Percentiles rank a stretch among this genome's conserved stretches.
Conservation (phyloP, 2,329 filamentous ascomycete species). For the Paecilomyces fulvus region DNA sequence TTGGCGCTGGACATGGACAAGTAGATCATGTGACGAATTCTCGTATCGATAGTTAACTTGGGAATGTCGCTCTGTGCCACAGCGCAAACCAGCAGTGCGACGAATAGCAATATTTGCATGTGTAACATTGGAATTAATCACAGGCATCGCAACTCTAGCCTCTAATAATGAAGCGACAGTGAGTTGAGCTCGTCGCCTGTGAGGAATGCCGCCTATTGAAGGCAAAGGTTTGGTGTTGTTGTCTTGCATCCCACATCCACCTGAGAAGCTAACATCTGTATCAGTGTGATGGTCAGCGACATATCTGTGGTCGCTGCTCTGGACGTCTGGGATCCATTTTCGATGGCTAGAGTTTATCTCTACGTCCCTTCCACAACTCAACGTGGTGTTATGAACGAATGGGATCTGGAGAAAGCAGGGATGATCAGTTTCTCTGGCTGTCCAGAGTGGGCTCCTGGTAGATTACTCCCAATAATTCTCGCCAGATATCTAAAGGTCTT, state of each 20-base stretch:
- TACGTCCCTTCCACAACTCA: not conserved
- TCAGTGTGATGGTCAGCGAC: constrained; percentile 21
- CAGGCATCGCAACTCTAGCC: not conserved
- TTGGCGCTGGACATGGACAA: not conserved
- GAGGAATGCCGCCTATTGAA: constrained; percentile 16
- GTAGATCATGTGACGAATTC: not conserved
- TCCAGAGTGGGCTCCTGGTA: not conserved
- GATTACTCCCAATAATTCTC: not conserved
- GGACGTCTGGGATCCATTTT: constrained; percentile 3
- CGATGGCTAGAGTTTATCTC: not conserved
- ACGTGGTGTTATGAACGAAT: not conserved
- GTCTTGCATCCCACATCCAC: not conserved
- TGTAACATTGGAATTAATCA: not conserved
- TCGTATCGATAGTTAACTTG: not conserved
- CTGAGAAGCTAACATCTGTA: not conserved
- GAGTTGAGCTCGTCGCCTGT: constrained; percentile 15
- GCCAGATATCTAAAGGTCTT: not conserved
- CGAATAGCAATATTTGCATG: not conserved
- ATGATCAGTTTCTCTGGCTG: not conserved
- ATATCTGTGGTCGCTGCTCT: constrained; percentile 17
- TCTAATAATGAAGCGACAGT: constrained; percentile 9
- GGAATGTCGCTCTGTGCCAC: not conserved
- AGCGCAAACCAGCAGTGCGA: not conserved
- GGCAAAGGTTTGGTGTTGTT: constrained; percentile 11
- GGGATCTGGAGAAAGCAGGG: not conserved